Percentiles rank a stretch among this genome's conserved stretches.
Conservation (phyloP, 345 rosid genomes). For the Physaria fendleri region DNA sequence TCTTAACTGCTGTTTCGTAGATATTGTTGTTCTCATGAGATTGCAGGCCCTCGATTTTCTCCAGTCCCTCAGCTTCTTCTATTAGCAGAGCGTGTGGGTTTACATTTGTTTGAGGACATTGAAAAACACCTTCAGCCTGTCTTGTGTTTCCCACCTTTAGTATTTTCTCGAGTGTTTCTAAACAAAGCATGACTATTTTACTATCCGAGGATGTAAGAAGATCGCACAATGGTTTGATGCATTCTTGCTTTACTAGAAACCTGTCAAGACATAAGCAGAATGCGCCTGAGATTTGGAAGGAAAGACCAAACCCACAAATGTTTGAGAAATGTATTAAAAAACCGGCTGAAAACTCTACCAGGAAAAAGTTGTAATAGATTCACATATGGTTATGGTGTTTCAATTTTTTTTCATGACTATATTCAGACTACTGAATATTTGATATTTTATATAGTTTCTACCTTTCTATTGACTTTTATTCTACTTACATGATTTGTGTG, state of each 20-base stretch:
- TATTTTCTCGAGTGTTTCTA: constrained; percentile 51
- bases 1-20: constrained; percentile 30
- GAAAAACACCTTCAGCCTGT: constrained; percentile 29
- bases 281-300: neutral
- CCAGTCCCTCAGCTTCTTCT: constrained; percentile 50
- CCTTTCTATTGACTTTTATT: neutral
- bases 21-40: constrained; percentile 36
- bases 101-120: constrained; percentile 22
- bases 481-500: constrained; percentile 45
- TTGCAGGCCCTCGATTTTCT: constrained; percentile 53
- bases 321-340: neutral
- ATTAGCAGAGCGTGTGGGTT: constrained; percentile 49
- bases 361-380: neutral
- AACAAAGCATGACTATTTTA: constrained; percentile 40
- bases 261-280: constrained; percentile 15
- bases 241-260: constrained; percentile 45
- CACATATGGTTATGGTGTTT: neutral
- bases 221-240: constrained; percentile 50
- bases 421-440: constrained; percentile 9
- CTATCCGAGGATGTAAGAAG: constrained; percentile 48
- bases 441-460: neutral
- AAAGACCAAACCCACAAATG: neutral
- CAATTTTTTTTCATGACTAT: neutral
- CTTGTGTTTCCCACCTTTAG: constrained; percentile 47
- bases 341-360: constrained; percentile 3